Evolutionary conservation across 2,329 filamentous ascomycete genomes (phyloP).

Genomic region (Beauveria sp.): DNA sequence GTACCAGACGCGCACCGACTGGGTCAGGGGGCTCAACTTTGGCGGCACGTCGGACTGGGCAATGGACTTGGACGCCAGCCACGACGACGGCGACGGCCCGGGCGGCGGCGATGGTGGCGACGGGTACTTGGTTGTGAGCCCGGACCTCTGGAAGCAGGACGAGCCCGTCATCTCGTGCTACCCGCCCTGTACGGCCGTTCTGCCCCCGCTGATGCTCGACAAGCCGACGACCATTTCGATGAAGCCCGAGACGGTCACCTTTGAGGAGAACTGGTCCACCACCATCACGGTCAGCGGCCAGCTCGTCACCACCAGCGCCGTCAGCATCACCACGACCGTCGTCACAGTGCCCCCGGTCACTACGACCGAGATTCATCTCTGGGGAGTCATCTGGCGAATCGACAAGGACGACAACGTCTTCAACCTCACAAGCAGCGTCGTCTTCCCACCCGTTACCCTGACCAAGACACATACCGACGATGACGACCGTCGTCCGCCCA

Average conservation of each 20-base stretch:
- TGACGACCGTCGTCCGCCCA: not conserved
- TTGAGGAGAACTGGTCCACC: not conserved
- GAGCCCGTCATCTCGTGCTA: not conserved
- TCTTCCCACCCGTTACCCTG: not conserved
- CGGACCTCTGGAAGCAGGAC: not conserved
- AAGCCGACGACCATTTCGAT: not conserved
- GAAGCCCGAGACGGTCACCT: not conserved
- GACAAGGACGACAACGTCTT: not conserved
- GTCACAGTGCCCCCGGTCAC: not conserved
- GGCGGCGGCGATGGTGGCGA: not conserved
- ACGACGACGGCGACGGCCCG: not conserved
- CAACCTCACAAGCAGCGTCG: not conserved
- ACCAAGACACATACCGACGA: not conserved
- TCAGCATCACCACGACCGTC: not conserved
- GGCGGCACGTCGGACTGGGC: constrained; percentile 25
- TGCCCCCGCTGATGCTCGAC: not conserved
- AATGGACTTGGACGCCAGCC: constrained; percentile 17
- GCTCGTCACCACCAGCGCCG: not conserved
- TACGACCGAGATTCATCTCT: not conserved
- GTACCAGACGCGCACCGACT: constrained; percentile 16
- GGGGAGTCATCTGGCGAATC: not conserved
- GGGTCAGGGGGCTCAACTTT: constrained; percentile 20
- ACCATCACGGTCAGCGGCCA: not conserved
- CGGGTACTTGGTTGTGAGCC: not conserved
- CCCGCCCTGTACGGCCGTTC: not conserved